Evolutionary conservation across 1,284 basidiomycete genomes (phyloP).

Genomic region (Apiotrichum akiyoshidainum): DNA sequence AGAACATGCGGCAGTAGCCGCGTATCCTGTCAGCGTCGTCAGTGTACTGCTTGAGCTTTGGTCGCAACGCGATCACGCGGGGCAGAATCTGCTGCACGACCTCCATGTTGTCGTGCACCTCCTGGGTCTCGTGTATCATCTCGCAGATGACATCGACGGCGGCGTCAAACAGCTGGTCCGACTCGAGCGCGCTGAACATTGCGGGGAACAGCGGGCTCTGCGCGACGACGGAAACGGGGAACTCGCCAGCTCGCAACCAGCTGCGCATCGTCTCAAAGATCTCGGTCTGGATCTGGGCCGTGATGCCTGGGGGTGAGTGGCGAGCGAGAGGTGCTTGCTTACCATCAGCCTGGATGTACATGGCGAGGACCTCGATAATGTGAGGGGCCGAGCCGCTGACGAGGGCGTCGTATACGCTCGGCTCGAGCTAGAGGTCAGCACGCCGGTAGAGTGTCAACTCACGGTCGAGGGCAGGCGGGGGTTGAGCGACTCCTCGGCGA

Average conservation of each 20-base stretch:
- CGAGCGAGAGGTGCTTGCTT: conserved; percentile 36
- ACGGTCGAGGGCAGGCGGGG: conserved; percentile 84
- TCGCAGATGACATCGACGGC: conserved; percentile 92
- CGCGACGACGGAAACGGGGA: conserved; percentile 64
- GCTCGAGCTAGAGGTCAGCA: conserved; percentile 18
- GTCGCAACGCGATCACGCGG: conserved; percentile 68
- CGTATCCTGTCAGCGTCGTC: conserved; percentile 86
- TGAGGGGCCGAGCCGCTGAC: conserved; percentile 70
- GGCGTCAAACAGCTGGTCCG: conserved; percentile 83
- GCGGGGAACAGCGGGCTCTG: conserved; percentile 78
- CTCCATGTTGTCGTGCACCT: conserved; percentile 88
- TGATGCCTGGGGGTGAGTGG: conserved; percentile 65
- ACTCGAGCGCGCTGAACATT: conserved; percentile 77
- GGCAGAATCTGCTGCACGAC: conserved; percentile 85
- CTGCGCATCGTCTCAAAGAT: conserved; percentile 82
- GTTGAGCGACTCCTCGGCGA: conserved; percentile 88
- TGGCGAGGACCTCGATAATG: conserved; percentile 72
- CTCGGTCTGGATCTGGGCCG: conserved; percentile 72
- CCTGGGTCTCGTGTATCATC: conserved; percentile 96
- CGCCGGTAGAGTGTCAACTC: conserved; percentile 43
- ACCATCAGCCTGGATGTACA: conserved; percentile 91
- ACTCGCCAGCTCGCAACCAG: conserved; percentile 87
- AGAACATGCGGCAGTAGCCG: conserved; percentile 86
- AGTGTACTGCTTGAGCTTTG: conserved; percentile 57
- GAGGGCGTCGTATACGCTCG: conserved; percentile 50